Evolutionary conservation across 371 early-diverging fungal species (phyloP).

Genomic region (Rhizopus sp.): DNA sequence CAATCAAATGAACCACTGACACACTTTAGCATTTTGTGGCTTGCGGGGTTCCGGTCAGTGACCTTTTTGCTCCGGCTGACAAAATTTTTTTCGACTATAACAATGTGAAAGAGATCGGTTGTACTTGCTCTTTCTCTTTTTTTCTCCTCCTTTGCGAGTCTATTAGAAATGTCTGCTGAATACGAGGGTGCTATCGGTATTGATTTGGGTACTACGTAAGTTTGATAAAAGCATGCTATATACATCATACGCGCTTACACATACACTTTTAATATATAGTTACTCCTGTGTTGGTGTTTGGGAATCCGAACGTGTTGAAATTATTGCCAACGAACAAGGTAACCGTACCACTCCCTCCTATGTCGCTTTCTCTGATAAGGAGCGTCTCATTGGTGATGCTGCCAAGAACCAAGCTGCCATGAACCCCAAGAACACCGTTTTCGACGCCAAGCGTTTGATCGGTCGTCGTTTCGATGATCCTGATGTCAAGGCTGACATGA

Average conservation of each 20-base stretch:
- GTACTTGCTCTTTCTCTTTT: constrained; percentile 32
- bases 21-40: background rate
- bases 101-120: background rate
- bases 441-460: constrained; percentile 96
- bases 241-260: background rate
- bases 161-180: constrained; percentile 61
- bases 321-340: constrained; percentile 90
- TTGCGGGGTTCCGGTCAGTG: background rate
- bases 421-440: constrained; percentile 89
- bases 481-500: constrained; percentile 89
- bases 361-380: constrained; percentile 85
- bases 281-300: constrained; percentile 81
- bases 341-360: constrained; percentile 93
- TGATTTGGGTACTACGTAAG: constrained; percentile 51
- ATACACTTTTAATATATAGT: constrained; percentile 45
- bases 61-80: constrained; percentile 1
- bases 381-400: constrained; percentile 87
- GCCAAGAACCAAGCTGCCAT: constrained; percentile 86
- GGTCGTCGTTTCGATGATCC: constrained; percentile 92
- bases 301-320: constrained; percentile 73
- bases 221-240: background rate
- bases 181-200: constrained; percentile 74
- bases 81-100: constrained; percentile 4
- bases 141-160: constrained; percentile 19
- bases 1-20: background rate